Percentiles rank a stretch among this genome's conserved stretches.
Conservation (phyloP, 106 monocot genomes). For the Platanthera guangdongensis region DNA sequence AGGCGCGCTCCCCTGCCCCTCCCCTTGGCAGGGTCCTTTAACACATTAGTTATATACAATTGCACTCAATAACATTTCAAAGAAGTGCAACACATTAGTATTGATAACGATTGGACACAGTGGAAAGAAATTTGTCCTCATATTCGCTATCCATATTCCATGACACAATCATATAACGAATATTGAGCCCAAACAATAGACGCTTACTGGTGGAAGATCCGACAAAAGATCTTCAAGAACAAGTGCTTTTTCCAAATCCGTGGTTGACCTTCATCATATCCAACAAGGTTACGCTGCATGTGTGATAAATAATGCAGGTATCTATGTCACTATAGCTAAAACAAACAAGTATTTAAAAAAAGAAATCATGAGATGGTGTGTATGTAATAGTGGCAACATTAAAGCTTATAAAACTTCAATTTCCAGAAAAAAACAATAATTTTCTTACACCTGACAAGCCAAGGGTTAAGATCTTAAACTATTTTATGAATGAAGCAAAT, state of each 20-base stretch:
- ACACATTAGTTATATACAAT: too few relatives aligned
- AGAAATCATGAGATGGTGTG: neutral
- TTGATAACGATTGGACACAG: too few relatives aligned
- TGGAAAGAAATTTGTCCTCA: too few relatives aligned
- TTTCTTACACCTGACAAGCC: neutral
- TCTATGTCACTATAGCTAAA: neutral
- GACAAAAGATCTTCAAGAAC: slow-evolving; percentile 71
- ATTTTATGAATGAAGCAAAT: neutral
- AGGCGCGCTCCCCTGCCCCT: too few relatives aligned
- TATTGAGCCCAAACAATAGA: neutral
- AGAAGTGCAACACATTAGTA: too few relatives aligned
- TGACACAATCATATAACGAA: neutral
- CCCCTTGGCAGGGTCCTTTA: too few relatives aligned
- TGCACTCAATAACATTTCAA: too few relatives aligned
- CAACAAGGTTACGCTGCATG: slow-evolving; percentile 77
- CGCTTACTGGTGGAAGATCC: slow-evolving; percentile 81
- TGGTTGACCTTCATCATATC: slow-evolving; percentile 51
- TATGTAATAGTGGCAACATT: neutral
- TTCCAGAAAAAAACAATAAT: neutral
- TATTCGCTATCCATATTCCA: too few relatives aligned
- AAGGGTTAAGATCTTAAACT: neutral
- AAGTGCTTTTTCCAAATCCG: slow-evolving; percentile 56
- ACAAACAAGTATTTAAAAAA: slow-evolving; percentile 1
- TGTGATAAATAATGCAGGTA: neutral
- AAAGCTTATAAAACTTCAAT: neutral